Conservation (phyloP, 495 filamentous ascomycete genomes). For the Neurospora hispaniola region DNA sequence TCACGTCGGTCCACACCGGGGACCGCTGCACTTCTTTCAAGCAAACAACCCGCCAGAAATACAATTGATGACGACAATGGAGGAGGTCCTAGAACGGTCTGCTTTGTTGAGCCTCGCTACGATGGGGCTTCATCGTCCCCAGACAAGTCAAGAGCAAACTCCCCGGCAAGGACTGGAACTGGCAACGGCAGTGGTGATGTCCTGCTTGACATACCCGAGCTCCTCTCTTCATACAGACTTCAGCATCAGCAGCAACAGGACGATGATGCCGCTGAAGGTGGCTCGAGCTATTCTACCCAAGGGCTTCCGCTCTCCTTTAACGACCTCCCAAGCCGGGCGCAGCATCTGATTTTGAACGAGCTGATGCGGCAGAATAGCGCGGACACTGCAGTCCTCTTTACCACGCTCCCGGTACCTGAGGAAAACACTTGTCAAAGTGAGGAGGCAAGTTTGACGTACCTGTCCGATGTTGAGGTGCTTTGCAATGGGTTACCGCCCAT, state of each 20-base stretch:
- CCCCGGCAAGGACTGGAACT: constrained; percentile 10
- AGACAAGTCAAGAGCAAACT: constrained; percentile 21
- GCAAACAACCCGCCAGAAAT: constrained; percentile 49
- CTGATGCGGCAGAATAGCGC: constrained; percentile 58
- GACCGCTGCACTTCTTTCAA: constrained; percentile 39
- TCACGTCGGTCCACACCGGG: constrained; percentile 38
- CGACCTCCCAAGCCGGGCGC: constrained; percentile 69
- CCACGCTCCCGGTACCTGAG: constrained; percentile 65
- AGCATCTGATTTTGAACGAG: constrained; percentile 80
- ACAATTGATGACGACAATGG: constrained; percentile 35
- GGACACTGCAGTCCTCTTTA: constrained; percentile 75
- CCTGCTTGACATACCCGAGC: constrained; percentile 25
- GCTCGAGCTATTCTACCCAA: constrained; percentile 51
- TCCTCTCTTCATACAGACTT: constrained; percentile 20
- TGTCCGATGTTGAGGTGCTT: constrained; percentile 67
- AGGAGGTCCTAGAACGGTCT: constrained; percentile 53
- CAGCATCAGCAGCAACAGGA: constrained; percentile 3
- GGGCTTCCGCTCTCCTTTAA: constrained; percentile 68
- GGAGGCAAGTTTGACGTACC: constrained; percentile 56
- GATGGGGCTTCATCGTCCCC: constrained; percentile 9
- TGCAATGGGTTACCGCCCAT: constrained; percentile 59
- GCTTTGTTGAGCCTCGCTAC: constrained; percentile 43
- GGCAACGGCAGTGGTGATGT: constrained; percentile 13
- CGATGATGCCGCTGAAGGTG: constrained; percentile 16
- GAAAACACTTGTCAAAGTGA: constrained; percentile 65